phyloP scores from a whole-genome alignment of 768 basidiomycete species.

The Ephemerocybe angulata region DNA sequence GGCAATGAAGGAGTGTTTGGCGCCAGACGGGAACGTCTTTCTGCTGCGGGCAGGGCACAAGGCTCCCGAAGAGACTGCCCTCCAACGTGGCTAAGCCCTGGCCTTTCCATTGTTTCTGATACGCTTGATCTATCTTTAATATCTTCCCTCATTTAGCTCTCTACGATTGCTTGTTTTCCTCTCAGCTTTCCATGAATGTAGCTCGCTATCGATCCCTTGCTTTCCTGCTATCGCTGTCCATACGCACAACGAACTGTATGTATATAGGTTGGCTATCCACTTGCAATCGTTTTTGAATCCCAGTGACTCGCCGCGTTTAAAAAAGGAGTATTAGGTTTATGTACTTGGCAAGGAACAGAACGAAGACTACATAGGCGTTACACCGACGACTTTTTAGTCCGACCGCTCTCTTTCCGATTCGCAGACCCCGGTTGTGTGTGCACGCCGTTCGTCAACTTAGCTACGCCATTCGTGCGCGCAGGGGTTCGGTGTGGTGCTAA shows the following conservation, averaged over 20 bases:
- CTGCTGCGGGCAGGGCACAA: constrained; percentile 34
- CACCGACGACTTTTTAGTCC: neutral
- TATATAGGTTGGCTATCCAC: too few species aligned
- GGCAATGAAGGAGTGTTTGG: constrained; percentile 1
- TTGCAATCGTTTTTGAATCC: too few species aligned
- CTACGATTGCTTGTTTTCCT: neutral
- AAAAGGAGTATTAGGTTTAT: too few species aligned
- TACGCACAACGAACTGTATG: too few species aligned
- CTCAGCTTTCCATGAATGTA: too few species aligned
- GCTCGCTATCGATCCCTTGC: too few species aligned
- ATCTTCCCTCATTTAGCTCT: too few species aligned
- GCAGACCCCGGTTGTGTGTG: neutral
- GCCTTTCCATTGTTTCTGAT: too few species aligned
- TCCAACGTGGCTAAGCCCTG: constrained; percentile 19
- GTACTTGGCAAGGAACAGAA: neutral
- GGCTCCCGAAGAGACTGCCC: constrained; percentile 43
- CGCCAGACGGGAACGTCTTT: constrained; percentile 2
- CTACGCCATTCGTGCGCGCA: neutral
- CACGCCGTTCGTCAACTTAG: neutral
- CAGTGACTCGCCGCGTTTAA: too few species aligned
- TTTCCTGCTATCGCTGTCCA: too few species aligned
- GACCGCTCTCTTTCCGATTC: neutral
- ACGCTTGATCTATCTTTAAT: too few species aligned
- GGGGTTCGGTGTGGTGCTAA: neutral
- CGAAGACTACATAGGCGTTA: neutral